Evolutionary conservation across 2,329 filamentous ascomycete genomes (phyloP).

Genomic region (Berkeleyomyces basicola): DNA sequence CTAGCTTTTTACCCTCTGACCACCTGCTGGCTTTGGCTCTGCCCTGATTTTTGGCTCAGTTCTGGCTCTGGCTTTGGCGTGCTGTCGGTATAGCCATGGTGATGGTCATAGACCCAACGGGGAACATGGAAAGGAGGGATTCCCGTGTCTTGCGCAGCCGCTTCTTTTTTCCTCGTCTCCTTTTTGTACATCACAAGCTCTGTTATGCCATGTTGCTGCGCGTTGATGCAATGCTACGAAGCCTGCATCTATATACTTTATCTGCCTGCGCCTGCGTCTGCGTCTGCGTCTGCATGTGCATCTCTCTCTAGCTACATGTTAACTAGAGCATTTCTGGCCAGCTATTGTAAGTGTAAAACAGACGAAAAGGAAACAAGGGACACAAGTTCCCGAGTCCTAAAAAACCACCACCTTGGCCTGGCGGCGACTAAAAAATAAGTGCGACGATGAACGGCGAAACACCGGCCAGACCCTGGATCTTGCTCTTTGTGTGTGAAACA

Average conservation of each 20-base stretch:
- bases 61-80: not conserved
- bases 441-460: not conserved
- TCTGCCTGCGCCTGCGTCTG: too few species aligned
- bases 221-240: not conserved
- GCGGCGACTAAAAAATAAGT: not conserved
- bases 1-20: not conserved
- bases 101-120: not conserved
- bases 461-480: not conserved
- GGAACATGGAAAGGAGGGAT: not conserved
- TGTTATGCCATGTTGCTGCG: not conserved
- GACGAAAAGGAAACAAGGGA: not conserved
- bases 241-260: too few species aligned
- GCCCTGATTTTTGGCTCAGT: not conserved
- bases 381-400: not conserved
- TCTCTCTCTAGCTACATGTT: too few species aligned
- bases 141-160: not conserved
- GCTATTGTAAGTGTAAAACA: not conserved
- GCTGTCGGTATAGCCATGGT: not conserved
- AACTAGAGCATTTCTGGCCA: too few species aligned
- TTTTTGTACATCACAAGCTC: not conserved
- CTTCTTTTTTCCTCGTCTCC: not conserved
- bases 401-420: too few species aligned
- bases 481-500: not conserved
- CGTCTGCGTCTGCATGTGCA: too few species aligned
- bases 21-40: not conserved